These are phyloP conservation scores for Glycine soja DNA, from an alignment of 306 rosid species.

Conservation along the genomic window DNA sequence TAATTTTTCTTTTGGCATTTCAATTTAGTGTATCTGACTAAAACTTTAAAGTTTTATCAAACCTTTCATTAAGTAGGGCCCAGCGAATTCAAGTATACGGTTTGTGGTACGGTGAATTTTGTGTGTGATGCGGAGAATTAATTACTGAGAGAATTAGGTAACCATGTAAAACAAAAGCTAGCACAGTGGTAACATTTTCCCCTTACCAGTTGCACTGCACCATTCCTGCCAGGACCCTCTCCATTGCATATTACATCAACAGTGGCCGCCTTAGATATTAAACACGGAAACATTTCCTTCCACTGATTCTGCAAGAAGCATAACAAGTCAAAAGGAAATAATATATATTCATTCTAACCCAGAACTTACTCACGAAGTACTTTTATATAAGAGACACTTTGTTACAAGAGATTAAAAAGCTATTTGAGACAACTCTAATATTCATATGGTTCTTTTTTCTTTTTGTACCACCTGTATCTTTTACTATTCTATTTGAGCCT, in stretches of 20 bases:
- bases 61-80: conserved; percentile 31
- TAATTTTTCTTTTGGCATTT: background rate
- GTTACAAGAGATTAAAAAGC: no score
- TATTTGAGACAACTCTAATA: no score
- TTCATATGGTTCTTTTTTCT: no score
- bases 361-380: no score
- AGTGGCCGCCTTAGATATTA: conserved; percentile 88
- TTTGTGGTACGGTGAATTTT: no score
- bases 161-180: background rate
- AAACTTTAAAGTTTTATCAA: background rate
- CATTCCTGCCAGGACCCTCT: conserved; percentile 74
- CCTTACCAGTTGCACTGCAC: conserved; percentile 89
- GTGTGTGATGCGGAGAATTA: background rate
- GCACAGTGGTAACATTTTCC: background rate
- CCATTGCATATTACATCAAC: conserved; percentile 85
- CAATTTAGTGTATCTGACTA: background rate
- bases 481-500: no score
- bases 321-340: background rate
- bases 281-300: conserved; percentile 97
- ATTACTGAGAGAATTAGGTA: background rate
- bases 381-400: no score
- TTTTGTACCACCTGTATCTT: no score
- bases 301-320: conserved; percentile 74
- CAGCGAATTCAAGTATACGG: background rate
- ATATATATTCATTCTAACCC: no score